These are phyloP conservation scores for Calonectria multiphialidica DNA, from an alignment of 2,329 filamentous ascomycete genomes.

Conservation along the genomic window DNA sequence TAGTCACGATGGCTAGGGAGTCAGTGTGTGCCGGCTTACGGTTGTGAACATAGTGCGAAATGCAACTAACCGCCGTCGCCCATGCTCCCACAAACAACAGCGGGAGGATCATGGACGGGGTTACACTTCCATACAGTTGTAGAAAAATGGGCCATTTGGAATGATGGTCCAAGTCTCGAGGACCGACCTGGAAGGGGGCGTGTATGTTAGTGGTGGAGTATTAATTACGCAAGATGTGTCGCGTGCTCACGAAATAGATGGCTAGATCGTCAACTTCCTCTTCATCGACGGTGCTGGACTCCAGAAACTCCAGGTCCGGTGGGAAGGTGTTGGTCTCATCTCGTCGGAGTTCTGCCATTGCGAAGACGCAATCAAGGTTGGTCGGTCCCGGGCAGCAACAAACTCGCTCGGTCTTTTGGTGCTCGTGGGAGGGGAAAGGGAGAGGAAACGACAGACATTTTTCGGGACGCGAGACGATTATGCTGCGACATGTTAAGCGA, in stretches of 20 bases:
- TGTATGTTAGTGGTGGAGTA: background rate
- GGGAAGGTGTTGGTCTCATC: background rate
- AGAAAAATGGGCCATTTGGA: slow-evolving; percentile 82
- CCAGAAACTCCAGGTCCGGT: background rate
- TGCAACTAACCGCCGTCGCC: slow-evolving; percentile 73
- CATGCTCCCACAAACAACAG: slow-evolving; percentile 71
- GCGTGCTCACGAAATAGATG: background rate
- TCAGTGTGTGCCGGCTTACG: slow-evolving; percentile 24
- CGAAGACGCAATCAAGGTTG: background rate
- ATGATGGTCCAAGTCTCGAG: slow-evolving; percentile 76
- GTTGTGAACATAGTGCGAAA: slow-evolving; percentile 60
- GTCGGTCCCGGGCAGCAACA: background rate
- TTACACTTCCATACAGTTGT: slow-evolving; percentile 78
- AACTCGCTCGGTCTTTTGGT: background rate
- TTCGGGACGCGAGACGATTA: background rate
- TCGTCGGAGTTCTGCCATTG: background rate
- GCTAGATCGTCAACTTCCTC: background rate
- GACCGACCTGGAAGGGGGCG: slow-evolving; percentile 54
- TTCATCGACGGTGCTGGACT: background rate
- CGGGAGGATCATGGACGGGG: slow-evolving; percentile 80
- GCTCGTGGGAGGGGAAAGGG: too few relatives aligned
- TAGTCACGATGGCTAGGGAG: background rate
- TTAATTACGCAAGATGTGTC: background rate
- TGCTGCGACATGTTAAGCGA: background rate
- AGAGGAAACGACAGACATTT: too few relatives aligned